phyloP scores from a whole-genome alignment of 2,329 filamentous ascomycete species.

The Microcera coccophila region DNA sequence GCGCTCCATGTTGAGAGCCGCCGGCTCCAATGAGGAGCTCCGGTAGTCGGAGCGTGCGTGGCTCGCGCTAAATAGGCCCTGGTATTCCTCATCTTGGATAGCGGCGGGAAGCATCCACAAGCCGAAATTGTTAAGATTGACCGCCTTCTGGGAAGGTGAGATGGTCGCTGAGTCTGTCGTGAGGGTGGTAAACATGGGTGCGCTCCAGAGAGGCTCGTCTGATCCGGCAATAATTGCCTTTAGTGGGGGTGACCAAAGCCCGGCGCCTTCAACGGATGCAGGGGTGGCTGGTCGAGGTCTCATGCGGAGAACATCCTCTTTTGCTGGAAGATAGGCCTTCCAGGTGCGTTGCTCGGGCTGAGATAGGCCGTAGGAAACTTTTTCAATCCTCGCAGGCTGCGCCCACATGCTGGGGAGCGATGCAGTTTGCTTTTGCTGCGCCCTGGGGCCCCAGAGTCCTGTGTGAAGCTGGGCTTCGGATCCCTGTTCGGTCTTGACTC shows the following conservation, averaged over 20 bases:
- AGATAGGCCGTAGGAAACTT: constrained; percentile 27
- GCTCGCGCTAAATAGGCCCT: constrained; percentile 24
- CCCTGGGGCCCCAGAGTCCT: constrained; percentile 23
- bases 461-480: constrained; percentile 10
- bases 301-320: constrained; percentile 20
- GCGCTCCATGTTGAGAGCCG: neutral
- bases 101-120: constrained; percentile 17
- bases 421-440: constrained; percentile 1
- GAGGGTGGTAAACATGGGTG: constrained; percentile 11
- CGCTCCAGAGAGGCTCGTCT: constrained; percentile 19
- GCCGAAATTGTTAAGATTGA: constrained; percentile 23
- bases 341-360: constrained; percentile 28
- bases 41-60: constrained; percentile 26
- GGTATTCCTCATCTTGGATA: constrained; percentile 17
- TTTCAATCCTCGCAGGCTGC: constrained; percentile 12
- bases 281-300: constrained; percentile 23
- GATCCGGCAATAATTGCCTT: constrained; percentile 12
- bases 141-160: constrained; percentile 1
- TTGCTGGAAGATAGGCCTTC: constrained; percentile 21
- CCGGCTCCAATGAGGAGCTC: constrained; percentile 13
- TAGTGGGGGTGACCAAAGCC: constrained; percentile 19
- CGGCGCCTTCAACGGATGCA: constrained; percentile 19
- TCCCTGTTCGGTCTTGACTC: neutral
- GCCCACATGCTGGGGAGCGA: constrained; percentile 23
- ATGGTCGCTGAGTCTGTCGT: neutral